Percentiles rank a stretch among this genome's conserved stretches.
These are phyloP conservation scores for Neobulgaria alba DNA, from an alignment of 2,329 filamentous ascomycete genomes.

Conservation along the genomic window DNA sequence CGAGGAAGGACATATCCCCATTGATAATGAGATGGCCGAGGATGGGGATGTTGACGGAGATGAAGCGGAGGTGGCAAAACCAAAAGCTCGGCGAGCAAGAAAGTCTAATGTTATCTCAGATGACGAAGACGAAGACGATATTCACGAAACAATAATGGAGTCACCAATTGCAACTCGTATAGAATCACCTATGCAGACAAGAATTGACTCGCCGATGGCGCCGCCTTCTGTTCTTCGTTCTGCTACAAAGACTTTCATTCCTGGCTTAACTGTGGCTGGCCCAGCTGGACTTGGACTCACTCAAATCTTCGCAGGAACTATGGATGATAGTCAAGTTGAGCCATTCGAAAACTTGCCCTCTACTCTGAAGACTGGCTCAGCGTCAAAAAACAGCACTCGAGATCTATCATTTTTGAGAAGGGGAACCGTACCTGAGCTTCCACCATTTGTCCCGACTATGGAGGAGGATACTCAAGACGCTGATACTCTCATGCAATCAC, in stretches of 20 bases:
- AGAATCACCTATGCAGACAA: slow-evolving; percentile 27
- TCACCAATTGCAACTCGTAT: slow-evolving; percentile 15
- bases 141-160: slow-evolving; percentile 2
- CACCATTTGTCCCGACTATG: slow-evolving; percentile 37
- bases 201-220: slow-evolving; percentile 37
- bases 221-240: slow-evolving; percentile 60
- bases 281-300: slow-evolving; percentile 67
- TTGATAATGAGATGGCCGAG: slow-evolving; percentile 26
- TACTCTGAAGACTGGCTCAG: slow-evolving; percentile 16
- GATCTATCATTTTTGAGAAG: slow-evolving; percentile 41
- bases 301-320: slow-evolving; percentile 84
- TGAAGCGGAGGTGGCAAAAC: slow-evolving; percentile 10
- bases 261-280: slow-evolving; percentile 52
- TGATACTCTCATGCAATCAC: slow-evolving; percentile 40
- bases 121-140: slow-evolving; percentile 33
- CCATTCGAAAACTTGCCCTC: slow-evolving; percentile 22
- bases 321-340: slow-evolving; percentile 53
- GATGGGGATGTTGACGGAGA: slow-evolving; percentile 24
- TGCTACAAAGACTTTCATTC: slow-evolving; percentile 61
- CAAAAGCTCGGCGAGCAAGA: slow-evolving; percentile 13
- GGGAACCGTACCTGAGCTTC: slow-evolving; percentile 40
- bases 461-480: slow-evolving; percentile 36
- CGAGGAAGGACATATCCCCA: slow-evolving; percentile 20
- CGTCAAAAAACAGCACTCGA: slow-evolving; percentile 15
- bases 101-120: slow-evolving; percentile 31